Conservation (phyloP, 345 rosid species). For the Barbarea vulgaris region DNA sequence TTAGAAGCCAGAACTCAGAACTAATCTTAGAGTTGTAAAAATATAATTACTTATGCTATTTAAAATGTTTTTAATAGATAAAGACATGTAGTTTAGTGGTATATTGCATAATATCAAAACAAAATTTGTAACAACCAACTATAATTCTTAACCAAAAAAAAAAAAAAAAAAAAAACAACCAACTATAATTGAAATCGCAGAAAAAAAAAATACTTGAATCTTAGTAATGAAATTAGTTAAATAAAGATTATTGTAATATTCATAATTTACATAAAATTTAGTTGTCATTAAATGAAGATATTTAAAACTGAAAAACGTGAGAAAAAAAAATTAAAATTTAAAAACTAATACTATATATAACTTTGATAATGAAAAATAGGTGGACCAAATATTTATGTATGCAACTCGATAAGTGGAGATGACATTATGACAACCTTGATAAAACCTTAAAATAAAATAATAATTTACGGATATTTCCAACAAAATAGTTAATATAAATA, state of each 20-base stretch:
- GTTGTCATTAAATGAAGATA: neutral
- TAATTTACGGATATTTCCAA: slow-evolving; percentile 19
- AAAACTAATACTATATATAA: neutral
- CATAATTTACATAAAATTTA: neutral
- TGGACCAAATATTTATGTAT: slow-evolving; percentile 22
- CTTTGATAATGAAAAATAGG: slow-evolving; percentile 2
- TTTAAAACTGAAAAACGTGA: neutral
- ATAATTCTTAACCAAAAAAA: no score
- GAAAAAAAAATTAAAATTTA: neutral
- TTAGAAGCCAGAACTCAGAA: neutral
- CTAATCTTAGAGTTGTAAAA: neutral
- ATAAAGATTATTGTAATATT: neutral
- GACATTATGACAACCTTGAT: slow-evolving; percentile 32
- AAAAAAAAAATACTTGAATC: neutral
- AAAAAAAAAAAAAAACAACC: neutral
- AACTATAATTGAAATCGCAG: neutral
- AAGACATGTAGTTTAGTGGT: neutral
- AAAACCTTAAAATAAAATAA: slow-evolving; percentile 35
- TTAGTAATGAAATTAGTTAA: neutral
- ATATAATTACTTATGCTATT: neutral
- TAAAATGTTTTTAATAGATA: neutral
- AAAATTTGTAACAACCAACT: neutral
- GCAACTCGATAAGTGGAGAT: slow-evolving; percentile 29
- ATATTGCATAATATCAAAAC: no score
- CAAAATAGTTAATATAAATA: neutral